phyloP scores from a whole-genome alignment of 257 asterid species.

The Leonotis leonurus region DNA sequence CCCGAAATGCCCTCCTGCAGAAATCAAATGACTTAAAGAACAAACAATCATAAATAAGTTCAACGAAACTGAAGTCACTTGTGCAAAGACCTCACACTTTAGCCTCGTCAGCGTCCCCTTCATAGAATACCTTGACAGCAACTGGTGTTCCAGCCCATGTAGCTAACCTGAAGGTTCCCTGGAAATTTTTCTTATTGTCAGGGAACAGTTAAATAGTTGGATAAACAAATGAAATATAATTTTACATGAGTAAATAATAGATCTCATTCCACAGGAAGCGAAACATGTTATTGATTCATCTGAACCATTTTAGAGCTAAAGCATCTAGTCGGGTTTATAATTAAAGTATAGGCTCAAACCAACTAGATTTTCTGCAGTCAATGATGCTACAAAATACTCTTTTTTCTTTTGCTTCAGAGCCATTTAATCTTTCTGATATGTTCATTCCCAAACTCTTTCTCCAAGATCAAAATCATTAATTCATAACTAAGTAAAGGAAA shows the following conservation, averaged over 20 bases:
- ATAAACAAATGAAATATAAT: not conserved
- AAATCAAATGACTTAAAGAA: slow-evolving; percentile 6
- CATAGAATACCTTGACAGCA: slow-evolving; percentile 78
- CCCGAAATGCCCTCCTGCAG: slow-evolving; percentile 69
- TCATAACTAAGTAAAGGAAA: too few relatives aligned
- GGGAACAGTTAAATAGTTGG: slow-evolving; percentile 1
- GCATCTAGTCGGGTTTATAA: not conserved
- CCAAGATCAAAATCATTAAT: too few relatives aligned
- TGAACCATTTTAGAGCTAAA: not conserved
- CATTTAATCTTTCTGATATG: not conserved
- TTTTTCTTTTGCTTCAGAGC: not conserved
- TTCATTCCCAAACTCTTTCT: not conserved
- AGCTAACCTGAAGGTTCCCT: slow-evolving; percentile 81
- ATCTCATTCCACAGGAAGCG: slow-evolving; percentile 6
- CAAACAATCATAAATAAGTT: not conserved
- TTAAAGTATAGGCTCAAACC: not conserved
- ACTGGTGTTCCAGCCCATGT: slow-evolving; percentile 92
- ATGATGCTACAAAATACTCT: not conserved
- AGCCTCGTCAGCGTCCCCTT: slow-evolving; percentile 69
- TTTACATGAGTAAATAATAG: not conserved
- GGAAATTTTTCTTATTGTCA: slow-evolving; percentile 1
- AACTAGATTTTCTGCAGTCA: not conserved
- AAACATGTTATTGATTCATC: not conserved
- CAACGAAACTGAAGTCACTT: not conserved
- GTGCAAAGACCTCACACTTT: slow-evolving; percentile 63